Evolutionary conservation across 495 filamentous ascomycete genomes (phyloP), one percentile per base, ranked within the genome.

Genomic region (Aspergillus asperescens): DNA sequence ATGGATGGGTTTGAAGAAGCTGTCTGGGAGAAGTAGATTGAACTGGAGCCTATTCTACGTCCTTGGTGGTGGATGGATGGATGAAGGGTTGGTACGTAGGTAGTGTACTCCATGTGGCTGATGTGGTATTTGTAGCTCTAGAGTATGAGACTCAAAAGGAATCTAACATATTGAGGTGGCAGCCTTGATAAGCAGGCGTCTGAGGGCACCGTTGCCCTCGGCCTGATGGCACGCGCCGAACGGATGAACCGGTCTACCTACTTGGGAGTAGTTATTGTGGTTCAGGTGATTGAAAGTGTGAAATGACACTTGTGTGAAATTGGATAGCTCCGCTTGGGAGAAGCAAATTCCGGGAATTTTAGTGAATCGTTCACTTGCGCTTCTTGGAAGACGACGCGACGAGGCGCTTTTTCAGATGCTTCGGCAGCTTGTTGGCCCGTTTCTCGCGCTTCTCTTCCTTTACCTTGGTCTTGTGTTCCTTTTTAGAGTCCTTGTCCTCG

Each of bases 361-460:
- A 13, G 24, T 27, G 24, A 23, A 5, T 42, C 7, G 45, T 22
- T 63, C 56, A 75, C 58, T 78, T 75, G 66, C 73, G 76, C 62
- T 73, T 76, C 43, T 66, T 59, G 12, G 76, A 54, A 13, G 77
- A 74, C 1, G 57, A 46, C 42, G 71, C 63, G 16, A 74, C 63
- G 12, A 74, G 63, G 6, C 61, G 61, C 73, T 95, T 95, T 78
- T 98, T 98, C 25, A 90, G 40, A 59, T 95, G 80, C 70, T 98
- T 98, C 0, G 93, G 91, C 70, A 98, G 95, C 73, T 98, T 98
- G 13, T 86, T 85, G 63, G 92, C 90, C 51, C 93, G 73, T 68
- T 89, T 83, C 64, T 95, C 91, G 37, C 88, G 82, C 72, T 96
- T 95, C 57, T 88, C 92, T 62, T 96, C 94, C 70, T 97, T 97